These are phyloP conservation scores for Chaetomium cochliodes DNA, from an alignment of 495 filamentous ascomycete species.

Conservation along the genomic window DNA sequence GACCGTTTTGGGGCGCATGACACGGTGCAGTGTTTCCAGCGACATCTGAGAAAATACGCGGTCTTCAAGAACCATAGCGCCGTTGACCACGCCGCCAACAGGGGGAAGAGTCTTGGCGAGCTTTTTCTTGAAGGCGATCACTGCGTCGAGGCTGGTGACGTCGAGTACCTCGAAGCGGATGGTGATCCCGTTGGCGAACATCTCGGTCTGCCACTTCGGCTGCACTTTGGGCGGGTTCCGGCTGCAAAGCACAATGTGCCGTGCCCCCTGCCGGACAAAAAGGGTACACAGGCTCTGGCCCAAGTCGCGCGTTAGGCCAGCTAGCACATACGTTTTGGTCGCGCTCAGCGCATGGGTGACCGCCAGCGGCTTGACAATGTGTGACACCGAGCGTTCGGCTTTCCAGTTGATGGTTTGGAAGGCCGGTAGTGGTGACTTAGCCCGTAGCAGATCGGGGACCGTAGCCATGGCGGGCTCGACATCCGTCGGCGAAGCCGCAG, in stretches of 20 bases:
- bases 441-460: conserved; percentile 30
- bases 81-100: conserved; percentile 52
- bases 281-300: conserved; percentile 59
- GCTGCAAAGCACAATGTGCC: conserved; percentile 56
- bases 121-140: conserved; percentile 34
- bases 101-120: conserved; percentile 33
- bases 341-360: conserved; percentile 32
- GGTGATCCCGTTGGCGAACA: conserved; percentile 35
- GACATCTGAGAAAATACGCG: conserved; percentile 49
- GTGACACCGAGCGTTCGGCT: conserved; percentile 30
- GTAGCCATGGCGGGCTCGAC: conserved; percentile 14
- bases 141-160: conserved; percentile 33
- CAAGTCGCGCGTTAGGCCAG: conserved; percentile 58
- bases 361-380: conserved; percentile 24
- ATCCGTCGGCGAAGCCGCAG: not conserved
- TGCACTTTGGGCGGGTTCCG: conserved; percentile 45
- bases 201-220: conserved; percentile 44
- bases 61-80: conserved; percentile 56
- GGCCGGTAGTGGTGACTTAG: not conserved
- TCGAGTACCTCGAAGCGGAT: conserved; percentile 41
- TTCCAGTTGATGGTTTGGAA: conserved; percentile 45
- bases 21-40: conserved; percentile 39
- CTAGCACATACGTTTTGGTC: conserved; percentile 56
- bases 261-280: conserved; percentile 55
- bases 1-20: conserved; percentile 46